These are phyloP conservation scores for Calonectria fujianensis DNA, from an alignment of 2,329 filamentous ascomycete genomes.

Conservation along the genomic window DNA sequence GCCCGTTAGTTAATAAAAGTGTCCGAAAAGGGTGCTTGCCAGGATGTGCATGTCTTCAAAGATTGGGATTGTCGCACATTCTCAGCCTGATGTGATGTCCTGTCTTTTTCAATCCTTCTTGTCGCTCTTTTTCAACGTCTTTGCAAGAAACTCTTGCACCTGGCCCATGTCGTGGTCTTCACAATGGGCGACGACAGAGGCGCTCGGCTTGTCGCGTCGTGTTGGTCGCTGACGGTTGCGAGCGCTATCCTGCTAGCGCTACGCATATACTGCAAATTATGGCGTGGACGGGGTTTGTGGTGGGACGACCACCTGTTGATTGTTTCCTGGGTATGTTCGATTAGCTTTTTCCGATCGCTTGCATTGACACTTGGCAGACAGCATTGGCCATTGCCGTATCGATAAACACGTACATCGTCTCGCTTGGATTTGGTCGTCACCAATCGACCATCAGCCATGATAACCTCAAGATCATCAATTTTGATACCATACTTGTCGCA, in stretches of 20 bases:
- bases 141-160: not conserved
- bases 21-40: not conserved
- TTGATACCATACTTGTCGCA: conserved; percentile 54
- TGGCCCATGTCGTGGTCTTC: conserved; percentile 21
- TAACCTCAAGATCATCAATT: conserved; percentile 53
- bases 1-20: not conserved
- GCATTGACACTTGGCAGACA: conserved; percentile 44
- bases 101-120: not conserved
- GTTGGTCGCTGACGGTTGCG: conserved; percentile 55
- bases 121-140: not conserved
- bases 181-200: conserved; percentile 54
- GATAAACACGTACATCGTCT: conserved; percentile 58
- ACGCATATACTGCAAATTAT: conserved; percentile 62
- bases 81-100: not conserved
- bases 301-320: conserved; percentile 62
- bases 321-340: conserved; percentile 59
- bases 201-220: conserved; percentile 55
- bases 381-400: conserved; percentile 55
- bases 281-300: conserved; percentile 60
- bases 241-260: conserved; percentile 55
- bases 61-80: not conserved
- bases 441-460: conserved; percentile 50
- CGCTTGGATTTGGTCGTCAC: conserved; percentile 56
- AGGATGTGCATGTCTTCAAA: conserved; percentile 6
- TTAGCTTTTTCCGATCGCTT: not conserved